Conservation (phyloP, 148 eudicot species). For the Pouteria glomerata region DNA sequence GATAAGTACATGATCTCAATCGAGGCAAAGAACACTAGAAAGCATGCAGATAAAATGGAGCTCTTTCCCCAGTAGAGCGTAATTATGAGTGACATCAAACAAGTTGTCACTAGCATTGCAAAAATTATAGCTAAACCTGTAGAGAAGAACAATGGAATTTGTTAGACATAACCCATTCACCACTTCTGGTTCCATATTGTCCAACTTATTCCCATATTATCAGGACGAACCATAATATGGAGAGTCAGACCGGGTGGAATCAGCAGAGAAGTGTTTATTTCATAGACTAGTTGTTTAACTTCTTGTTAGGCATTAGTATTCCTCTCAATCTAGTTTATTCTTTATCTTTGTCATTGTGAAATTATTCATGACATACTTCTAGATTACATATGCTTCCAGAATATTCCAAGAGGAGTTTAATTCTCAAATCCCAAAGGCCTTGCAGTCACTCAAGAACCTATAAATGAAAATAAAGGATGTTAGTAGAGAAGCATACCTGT, state of each 20-base stretch:
- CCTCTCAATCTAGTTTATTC: neutral
- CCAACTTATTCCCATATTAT: no score
- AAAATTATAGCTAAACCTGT: conserved; percentile 41
- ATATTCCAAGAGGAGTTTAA: neutral
- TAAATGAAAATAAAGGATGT: neutral
- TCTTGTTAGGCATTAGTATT: neutral
- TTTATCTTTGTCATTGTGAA: neutral
- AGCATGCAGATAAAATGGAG: conserved; percentile 23
- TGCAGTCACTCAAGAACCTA: neutral
- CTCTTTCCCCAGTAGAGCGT: conserved; percentile 41
- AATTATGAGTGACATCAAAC: conserved; percentile 45
- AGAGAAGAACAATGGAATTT: neutral
- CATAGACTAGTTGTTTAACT: neutral
- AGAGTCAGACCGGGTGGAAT: no score
- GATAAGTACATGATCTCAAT: conserved; percentile 39
- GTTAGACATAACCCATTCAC: neutral
- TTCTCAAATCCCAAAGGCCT: neutral
- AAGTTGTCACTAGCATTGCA: conserved; percentile 44
- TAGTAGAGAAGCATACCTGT: conserved; percentile 20
- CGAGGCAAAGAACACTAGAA: conserved; percentile 39
- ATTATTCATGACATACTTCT: neutral
- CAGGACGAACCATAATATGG: no score
- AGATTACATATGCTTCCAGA: neutral
- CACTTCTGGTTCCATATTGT: no score
- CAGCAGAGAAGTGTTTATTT: no score